Percentiles rank a stretch among this genome's conserved stretches.
These are phyloP conservation scores for Aspergillus ochraceus DNA, from an alignment of 2,329 filamentous ascomycete genomes.

Conservation along the genomic window DNA sequence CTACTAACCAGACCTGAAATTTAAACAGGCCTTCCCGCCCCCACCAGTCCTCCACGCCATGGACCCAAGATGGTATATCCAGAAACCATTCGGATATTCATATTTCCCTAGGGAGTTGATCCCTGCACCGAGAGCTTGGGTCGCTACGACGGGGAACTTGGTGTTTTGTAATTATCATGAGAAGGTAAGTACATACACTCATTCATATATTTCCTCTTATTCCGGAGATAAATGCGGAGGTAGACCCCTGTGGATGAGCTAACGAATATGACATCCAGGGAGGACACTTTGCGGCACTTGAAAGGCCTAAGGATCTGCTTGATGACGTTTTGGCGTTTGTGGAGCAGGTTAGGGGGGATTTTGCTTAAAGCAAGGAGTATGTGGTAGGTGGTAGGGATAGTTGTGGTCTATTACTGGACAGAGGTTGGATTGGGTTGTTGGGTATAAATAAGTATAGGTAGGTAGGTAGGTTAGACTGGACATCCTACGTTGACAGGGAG, in stretches of 20 bases:
- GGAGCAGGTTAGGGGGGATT: conserved; percentile 27
- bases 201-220: no score
- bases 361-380: not conserved
- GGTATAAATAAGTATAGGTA: no score
- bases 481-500: no score
- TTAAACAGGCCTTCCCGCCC: conserved; percentile 7
- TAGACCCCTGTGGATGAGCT: not conserved
- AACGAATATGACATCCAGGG: conserved; percentile 33
- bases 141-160: conserved; percentile 39
- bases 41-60: not conserved
- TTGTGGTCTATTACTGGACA: no score
- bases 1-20: no score
- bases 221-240: no score
- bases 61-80: conserved; percentile 26
- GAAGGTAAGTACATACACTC: conserved; percentile 22
- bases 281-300: conserved; percentile 55
- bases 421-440: not conserved
- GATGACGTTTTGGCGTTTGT: conserved; percentile 43
- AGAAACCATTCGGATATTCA: conserved; percentile 51
- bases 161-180: conserved; percentile 39
- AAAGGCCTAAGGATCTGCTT: conserved; percentile 45
- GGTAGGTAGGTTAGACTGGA: no score
- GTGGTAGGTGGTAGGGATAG: no score
- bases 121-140: conserved; percentile 40
- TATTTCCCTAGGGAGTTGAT: conserved; percentile 47